phyloP scores from a whole-genome alignment of 164 flowering plant genomes.

The Vitis amurensis region DNA sequence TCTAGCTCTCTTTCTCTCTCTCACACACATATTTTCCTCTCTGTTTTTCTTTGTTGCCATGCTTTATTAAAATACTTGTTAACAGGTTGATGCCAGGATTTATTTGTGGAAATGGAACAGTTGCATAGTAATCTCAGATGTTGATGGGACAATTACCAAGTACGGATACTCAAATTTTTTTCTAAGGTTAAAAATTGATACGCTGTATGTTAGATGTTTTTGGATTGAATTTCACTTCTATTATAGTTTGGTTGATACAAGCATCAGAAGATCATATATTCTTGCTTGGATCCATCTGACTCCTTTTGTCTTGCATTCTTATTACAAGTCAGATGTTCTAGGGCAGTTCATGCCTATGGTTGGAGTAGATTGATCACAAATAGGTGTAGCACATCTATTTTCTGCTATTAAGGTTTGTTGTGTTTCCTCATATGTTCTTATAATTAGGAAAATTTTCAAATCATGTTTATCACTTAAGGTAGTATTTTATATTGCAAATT shows the following conservation, averaged over 20 bases:
- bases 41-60: neutral
- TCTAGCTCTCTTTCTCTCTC: neutral
- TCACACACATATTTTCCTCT: neutral
- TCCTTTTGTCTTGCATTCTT: conserved; percentile 4
- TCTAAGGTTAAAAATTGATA: neutral
- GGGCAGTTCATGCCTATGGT: conserved; percentile 99
- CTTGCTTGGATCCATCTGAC: too few relatives aligned
- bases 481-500: neutral
- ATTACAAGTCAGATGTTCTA: conserved; percentile 87
- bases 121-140: conserved; percentile 89
- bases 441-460: neutral
- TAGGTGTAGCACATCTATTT: conserved; percentile 91
- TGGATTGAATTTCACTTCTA: neutral
- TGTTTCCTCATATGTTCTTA: conserved; percentile 1
- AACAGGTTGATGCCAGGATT: conserved; percentile 93
- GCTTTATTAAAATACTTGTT: neutral
- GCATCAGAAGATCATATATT: too few relatives aligned
- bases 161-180: conserved; percentile 25
- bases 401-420: conserved; percentile 86
- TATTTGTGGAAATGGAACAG: conserved; percentile 98
- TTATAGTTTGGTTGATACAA: neutral
- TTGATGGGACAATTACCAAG: conserved; percentile 98
- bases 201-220: neutral
- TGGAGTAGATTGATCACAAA: conserved; percentile 95
- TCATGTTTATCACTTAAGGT: neutral